phyloP scores from a whole-genome alignment of 1,284 basidiomycete species.

The Trichosporon sp. region DNA sequence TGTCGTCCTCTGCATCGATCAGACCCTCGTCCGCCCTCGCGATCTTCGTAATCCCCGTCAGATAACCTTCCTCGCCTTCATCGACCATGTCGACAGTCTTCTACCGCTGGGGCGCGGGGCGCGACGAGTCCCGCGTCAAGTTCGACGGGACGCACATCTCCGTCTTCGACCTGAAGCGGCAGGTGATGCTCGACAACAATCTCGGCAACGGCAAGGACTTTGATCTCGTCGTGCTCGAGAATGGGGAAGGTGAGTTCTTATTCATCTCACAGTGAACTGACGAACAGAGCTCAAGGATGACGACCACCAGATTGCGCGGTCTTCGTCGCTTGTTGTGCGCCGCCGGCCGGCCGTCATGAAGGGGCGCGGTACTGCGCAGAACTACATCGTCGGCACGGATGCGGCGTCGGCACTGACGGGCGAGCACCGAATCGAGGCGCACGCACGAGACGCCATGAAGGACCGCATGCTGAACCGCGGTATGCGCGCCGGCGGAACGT shows the following conservation, averaged over 20 bases:
- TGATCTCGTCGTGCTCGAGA: constrained; percentile 82
- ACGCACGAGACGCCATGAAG: constrained; percentile 41
- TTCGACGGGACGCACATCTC: constrained; percentile 99
- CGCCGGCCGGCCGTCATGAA: constrained; percentile 70
- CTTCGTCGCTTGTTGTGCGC: constrained; percentile 87
- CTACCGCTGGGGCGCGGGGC: constrained; percentile 96
- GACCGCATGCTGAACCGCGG: constrained; percentile 34
- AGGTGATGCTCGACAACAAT: constrained; percentile 94
- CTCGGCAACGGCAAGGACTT: constrained; percentile 93
- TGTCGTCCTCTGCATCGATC: not conserved
- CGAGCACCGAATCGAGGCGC: constrained; percentile 45
- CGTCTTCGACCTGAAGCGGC: constrained; percentile 97
- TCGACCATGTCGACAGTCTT: constrained; percentile 83
- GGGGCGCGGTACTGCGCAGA: constrained; percentile 85
- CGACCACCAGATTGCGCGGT: constrained; percentile 81
- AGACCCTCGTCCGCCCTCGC: not conserved
- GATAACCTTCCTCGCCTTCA: not conserved
- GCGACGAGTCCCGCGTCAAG: constrained; percentile 86
- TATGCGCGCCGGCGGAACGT: constrained; percentile 27
- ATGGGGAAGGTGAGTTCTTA: constrained; percentile 62
- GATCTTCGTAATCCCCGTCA: not conserved
- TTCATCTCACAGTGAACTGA: not conserved
- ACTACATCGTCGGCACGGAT: constrained; percentile 65
- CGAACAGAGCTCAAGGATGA: constrained; percentile 84
- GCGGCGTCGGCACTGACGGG: constrained; percentile 38